Percentiles rank a stretch among this genome's conserved stretches.
phyloP scores from a whole-genome alignment of 2,329 filamentous ascomycete species.

The Colletotrichum higginsianum region DNA sequence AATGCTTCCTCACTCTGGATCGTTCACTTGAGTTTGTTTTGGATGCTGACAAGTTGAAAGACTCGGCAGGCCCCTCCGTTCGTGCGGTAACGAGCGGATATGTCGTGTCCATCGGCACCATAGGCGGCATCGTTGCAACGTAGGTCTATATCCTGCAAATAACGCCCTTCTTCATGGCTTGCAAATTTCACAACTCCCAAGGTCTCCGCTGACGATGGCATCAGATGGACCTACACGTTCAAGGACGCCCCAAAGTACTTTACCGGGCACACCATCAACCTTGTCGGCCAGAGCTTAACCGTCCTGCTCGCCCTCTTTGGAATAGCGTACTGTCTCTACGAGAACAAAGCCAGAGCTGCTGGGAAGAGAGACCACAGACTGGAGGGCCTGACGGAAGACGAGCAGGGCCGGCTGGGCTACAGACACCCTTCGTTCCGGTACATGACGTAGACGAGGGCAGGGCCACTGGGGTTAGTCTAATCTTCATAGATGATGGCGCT shows the following conservation, averaged over 20 bases:
- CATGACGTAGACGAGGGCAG: slow-evolving; percentile 57
- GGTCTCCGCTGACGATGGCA: slow-evolving; percentile 32
- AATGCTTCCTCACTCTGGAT: slow-evolving; percentile 24
- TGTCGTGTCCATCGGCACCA: slow-evolving; percentile 68
- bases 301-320: slow-evolving; percentile 62
- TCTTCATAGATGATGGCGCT: too few relatives aligned
- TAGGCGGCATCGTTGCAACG: slow-evolving; percentile 71
- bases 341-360: slow-evolving; percentile 65
- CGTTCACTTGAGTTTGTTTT: neutral
- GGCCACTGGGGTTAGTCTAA: neutral
- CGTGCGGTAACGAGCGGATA: slow-evolving; percentile 70
- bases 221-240: slow-evolving; percentile 66
- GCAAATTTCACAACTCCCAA: neutral
- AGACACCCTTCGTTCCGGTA: slow-evolving; percentile 70
- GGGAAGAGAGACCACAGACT: slow-evolving; percentile 54
- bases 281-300: slow-evolving; percentile 63
- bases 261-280: slow-evolving; percentile 70
- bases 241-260: slow-evolving; percentile 62
- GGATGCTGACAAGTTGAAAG: slow-evolving; percentile 46
- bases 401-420: slow-evolving; percentile 66
- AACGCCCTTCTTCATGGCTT: neutral
- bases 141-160: slow-evolving; percentile 48
- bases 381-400: slow-evolving; percentile 61
- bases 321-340: slow-evolving; percentile 67
- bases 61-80: slow-evolving; percentile 69